Conservation (phyloP, 2,329 filamentous ascomycete genomes). For the Harringtonia aguacate region DNA sequence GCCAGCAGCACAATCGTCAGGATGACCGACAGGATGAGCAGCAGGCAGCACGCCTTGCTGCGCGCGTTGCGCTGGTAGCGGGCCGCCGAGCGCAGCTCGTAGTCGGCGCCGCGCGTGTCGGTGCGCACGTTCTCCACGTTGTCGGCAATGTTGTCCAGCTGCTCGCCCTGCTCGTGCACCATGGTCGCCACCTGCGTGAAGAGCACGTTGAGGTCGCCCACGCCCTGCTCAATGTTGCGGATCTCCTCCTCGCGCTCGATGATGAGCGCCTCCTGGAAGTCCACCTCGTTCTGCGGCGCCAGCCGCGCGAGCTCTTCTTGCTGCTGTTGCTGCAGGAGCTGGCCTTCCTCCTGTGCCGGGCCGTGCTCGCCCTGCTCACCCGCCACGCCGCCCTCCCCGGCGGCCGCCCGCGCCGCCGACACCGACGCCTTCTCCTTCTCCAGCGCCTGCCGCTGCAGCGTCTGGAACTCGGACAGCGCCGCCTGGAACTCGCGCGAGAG, state of each 20-base stretch:
- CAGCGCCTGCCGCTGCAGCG: constrained; percentile 77
- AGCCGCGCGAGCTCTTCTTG: constrained; percentile 70
- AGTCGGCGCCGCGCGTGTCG: constrained; percentile 75
- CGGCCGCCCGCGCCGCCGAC: constrained; percentile 68
- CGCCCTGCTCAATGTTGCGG: constrained; percentile 91
- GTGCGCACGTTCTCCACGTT: constrained; percentile 78
- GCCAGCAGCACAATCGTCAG: constrained; percentile 83
- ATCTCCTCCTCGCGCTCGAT: constrained; percentile 96
- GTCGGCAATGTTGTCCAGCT: constrained; percentile 75
- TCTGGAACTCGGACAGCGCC: constrained; percentile 82
- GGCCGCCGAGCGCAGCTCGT: constrained; percentile 75
- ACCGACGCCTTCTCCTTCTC: constrained; percentile 89
- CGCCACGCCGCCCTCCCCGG: constrained; percentile 43
- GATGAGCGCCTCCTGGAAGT: constrained; percentile 94
- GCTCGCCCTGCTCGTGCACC: constrained; percentile 84
- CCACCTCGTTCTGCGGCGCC: constrained; percentile 86
- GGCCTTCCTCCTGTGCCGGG: constrained; percentile 34
- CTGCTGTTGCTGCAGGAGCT: constrained; percentile 51
- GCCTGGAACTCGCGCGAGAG: constrained; percentile 87
- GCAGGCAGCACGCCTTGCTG: constrained; percentile 85
- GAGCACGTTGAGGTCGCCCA: constrained; percentile 89
- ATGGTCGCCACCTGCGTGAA: constrained; percentile 98
- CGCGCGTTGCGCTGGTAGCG: constrained; percentile 92
- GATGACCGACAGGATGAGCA: constrained; percentile 82
- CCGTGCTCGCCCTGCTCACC: constrained; percentile 12